Percentiles rank a stretch among this genome's conserved stretches.
Conservation (phyloP, 495 filamentous ascomycete genomes). For the Haplographium delicatum region DNA sequence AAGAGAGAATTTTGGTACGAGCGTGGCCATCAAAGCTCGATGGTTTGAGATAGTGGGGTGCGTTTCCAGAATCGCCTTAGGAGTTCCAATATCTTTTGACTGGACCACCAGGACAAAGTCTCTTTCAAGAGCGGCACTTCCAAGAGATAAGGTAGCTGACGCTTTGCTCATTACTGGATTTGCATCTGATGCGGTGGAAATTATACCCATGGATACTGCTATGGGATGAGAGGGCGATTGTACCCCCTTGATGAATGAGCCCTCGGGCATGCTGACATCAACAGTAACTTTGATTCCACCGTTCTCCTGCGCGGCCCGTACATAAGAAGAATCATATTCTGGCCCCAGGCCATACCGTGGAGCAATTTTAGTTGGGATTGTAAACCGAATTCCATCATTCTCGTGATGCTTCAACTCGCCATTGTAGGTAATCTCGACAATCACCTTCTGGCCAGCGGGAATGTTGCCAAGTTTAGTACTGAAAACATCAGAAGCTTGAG, state of each 20-base stretch:
- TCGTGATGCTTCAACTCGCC: conserved; percentile 66
- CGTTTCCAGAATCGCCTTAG: conserved; percentile 57
- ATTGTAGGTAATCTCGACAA: conserved; percentile 57
- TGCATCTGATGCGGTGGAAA: conserved; percentile 36
- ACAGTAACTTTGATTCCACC: conserved; percentile 54
- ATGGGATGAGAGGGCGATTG: conserved; percentile 66
- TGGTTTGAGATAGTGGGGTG: conserved; percentile 56
- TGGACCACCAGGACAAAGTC: conserved; percentile 53
- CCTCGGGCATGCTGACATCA: conserved; percentile 51
- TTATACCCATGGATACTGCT: conserved; percentile 53
- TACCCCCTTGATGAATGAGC: conserved; percentile 50
- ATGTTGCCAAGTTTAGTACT: conserved; percentile 60
- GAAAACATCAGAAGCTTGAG: conserved; percentile 56
- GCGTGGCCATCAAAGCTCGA: conserved; percentile 58
- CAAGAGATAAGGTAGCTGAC: conserved; percentile 54
- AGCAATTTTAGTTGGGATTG: conserved; percentile 55
- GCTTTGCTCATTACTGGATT: conserved; percentile 46
- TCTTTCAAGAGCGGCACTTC: conserved; percentile 38
- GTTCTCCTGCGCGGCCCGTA: conserved; percentile 9
- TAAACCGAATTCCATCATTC: conserved; percentile 57
- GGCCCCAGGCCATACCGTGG: conserved; percentile 56
- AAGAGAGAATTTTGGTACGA: conserved; percentile 61
- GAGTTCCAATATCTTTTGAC: conserved; percentile 47
- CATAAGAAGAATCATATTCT: conserved; percentile 10
- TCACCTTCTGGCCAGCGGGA: conserved; percentile 43